These are phyloP conservation scores for Lentinula lateritia DNA, from an alignment of 768 basidiomycete species.

Conservation along the genomic window DNA sequence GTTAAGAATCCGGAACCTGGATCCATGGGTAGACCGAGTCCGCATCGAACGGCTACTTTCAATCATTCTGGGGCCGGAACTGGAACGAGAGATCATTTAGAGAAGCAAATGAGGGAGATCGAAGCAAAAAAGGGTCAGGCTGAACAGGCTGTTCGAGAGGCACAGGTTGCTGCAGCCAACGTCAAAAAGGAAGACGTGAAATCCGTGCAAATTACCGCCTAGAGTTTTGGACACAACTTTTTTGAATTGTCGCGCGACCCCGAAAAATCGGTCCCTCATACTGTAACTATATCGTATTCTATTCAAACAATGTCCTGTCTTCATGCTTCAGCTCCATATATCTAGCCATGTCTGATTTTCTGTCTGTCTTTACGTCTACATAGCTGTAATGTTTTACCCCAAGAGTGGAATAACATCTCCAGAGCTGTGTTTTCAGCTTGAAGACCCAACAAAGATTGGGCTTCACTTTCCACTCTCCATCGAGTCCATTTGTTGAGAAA, in stretches of 20 bases:
- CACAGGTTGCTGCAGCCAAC: constrained; percentile 49
- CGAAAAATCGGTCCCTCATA: background rate
- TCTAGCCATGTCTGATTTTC: background rate
- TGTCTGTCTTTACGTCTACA: background rate
- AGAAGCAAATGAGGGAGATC: constrained; percentile 56
- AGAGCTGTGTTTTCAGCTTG: background rate
- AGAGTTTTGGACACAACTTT: constrained; percentile 3
- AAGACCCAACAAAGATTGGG: background rate
- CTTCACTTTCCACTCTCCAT: background rate
- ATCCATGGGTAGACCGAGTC: constrained; percentile 58
- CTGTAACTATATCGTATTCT: background rate
- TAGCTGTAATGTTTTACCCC: background rate
- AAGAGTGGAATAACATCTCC: background rate
- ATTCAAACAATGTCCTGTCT: background rate
- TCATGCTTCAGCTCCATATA: background rate
- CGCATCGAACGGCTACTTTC: constrained; percentile 67
- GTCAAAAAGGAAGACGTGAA: constrained; percentile 57
- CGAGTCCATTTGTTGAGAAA: background rate
- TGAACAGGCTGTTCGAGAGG: constrained; percentile 62
- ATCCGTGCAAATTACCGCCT: constrained; percentile 40
- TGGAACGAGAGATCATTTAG: constrained; percentile 39
- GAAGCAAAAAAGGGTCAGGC: constrained; percentile 60
- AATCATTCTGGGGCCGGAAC: constrained; percentile 33
- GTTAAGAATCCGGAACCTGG: constrained; percentile 61
- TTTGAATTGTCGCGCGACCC: background rate